Base-by-base conservation (phyloP, 192 early-diverging fungal genomes). In the Helicostylum pulchrum region DNA sequence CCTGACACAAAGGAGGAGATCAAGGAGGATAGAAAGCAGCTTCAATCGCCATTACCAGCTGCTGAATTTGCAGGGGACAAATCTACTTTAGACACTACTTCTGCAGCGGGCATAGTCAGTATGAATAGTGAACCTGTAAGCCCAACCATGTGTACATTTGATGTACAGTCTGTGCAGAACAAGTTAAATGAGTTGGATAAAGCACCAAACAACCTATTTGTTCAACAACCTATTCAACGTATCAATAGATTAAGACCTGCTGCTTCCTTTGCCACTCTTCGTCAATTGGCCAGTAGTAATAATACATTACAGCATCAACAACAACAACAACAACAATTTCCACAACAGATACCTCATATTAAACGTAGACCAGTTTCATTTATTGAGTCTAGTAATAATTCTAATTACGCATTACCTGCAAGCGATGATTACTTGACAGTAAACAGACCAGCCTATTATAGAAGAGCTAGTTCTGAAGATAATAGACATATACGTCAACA, bases 391-490 rank as follows among this genome's bases (percentile, higher is more conserved):
- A 43, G 12, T 26, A 42, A 4, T 14, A 52, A 3, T 30, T 20
- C 51, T 3, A 10, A 14, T 52, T 17, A 48, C 12, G 17, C 10
- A 42, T 21, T 15, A 26, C 43, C 26, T 19, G 0, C 12, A 21
- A 17, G 39, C 15, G 57, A 59, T 0, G 57, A 59, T 12, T 59
- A 45, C 20, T 45, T 59, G 43, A 23, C 42, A 26, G 57, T 59
- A 17, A 48, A 48, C 12, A 17, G 43, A 59, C 57, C 57, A 44
- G 19, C 10, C 20, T 59, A 59, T 36, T 39, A 20, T 45, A 59
- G 57, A 59, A 59, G 57, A 59, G 57, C 57, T 12, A 59, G 57
- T 44, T 36, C 32, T 59, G 57, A 59, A 59, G 57, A 59, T 44
- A 31, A 59, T 0, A 26, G 34, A 42, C 57, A 59, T 19, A 59